Evolutionary conservation across 2,329 filamentous ascomycete genomes (phyloP), one percentile per base, ranked within the genome.

Genomic region (Hypomyces rosellus): DNA sequence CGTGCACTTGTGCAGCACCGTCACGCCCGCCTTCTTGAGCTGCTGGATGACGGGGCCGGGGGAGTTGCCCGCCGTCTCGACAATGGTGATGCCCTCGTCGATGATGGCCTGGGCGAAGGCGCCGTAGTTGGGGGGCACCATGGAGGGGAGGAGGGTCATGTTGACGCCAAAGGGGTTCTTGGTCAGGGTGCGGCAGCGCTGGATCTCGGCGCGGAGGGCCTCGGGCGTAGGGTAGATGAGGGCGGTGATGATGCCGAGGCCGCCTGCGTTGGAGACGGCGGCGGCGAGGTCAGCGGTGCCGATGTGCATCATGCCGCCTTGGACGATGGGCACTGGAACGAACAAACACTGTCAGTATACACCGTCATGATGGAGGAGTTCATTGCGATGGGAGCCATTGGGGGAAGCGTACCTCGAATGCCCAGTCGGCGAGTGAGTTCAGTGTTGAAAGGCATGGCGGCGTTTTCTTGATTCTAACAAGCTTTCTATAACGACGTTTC

Each of bases 1-100:
- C 8, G 93, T 99, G 76, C 93, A 97, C 74, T 99, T 99, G 80
- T 99, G 93, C 50, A 99, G 75, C 60, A 99, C 84, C 50, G 80
- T 92, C 62, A 81, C 80, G 50, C 82, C 83, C 5, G 85, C 87
- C 54, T 80, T 80, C 74, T 97, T 99, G 49, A 99, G 79, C 74
- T 89, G 82, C 65, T 81, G 77, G 68, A 99, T 97, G 56, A 99
- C 85, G 3, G 91, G 90, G 1, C 90, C 93, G 0, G 93, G 93
- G 46, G 73, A 76, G 75, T 95, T 95, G 48, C 90, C 90, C 1
- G 90, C 90, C 3, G 90, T 96, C 74, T 97, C 93, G 59, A 97
- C 92, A 54, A 97, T 85, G 57, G 80, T 82, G 71, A 97, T 78
- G 51, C 90, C 91, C 74, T 96, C 91, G 65, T 96, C 91, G 64